These are phyloP conservation scores for Sporobolomyces phaffii DNA, from an alignment of 768 basidiomycete species.

Conservation along the genomic window DNA sequence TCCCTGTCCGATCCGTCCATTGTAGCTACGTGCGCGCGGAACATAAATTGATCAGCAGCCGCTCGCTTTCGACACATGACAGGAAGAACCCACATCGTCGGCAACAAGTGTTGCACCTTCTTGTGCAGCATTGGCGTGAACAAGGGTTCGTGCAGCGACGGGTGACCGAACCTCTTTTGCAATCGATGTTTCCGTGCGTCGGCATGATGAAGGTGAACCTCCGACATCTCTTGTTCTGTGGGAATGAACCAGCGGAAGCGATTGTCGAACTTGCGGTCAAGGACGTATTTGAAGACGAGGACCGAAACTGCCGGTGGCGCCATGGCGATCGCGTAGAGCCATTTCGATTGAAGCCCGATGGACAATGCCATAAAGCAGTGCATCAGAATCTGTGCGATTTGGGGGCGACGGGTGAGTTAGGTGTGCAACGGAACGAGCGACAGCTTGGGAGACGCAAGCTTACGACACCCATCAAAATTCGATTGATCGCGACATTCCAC, in stretches of 20 bases:
- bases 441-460: neutral
- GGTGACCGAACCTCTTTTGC: constrained; percentile 89
- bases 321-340: constrained; percentile 38
- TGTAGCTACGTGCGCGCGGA: constrained; percentile 15
- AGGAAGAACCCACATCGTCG: constrained; percentile 28
- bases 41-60: no score
- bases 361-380: constrained; percentile 29
- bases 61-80: no score
- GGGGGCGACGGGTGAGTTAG: neutral
- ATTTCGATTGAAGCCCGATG: constrained; percentile 17
- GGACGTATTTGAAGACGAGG: constrained; percentile 74
- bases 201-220: constrained; percentile 69
- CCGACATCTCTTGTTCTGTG: constrained; percentile 67
- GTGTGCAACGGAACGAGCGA: neutral
- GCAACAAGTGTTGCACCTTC: constrained; percentile 46
- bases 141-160: constrained; percentile 61
- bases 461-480: constrained; percentile 67
- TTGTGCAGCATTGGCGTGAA: constrained; percentile 48
- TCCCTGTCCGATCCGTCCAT: constrained; percentile 31
- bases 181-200: constrained; percentile 69
- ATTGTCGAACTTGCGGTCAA: constrained; percentile 57
- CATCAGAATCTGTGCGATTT: constrained; percentile 23
- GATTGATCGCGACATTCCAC: constrained; percentile 54
- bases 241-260: constrained; percentile 58
- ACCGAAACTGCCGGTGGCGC: constrained; percentile 79